These are phyloP conservation scores for Taxillus chinensis DNA, from an alignment of 164 flowering plant species.

Conservation along the genomic window DNA sequence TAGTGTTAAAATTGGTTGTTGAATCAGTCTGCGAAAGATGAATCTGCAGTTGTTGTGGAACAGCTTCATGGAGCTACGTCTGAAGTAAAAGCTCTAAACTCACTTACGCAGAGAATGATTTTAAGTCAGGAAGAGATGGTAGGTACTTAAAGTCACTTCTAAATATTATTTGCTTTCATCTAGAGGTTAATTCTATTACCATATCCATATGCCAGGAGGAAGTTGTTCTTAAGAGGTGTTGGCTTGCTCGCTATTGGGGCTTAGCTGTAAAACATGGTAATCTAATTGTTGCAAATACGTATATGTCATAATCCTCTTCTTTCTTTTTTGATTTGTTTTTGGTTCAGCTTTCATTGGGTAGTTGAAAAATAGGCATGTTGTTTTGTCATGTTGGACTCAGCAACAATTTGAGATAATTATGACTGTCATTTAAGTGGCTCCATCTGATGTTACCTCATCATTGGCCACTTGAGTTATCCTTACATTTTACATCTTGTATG, in stretches of 20 bases:
- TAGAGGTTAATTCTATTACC: background rate
- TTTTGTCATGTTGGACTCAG: no score
- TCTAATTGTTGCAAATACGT: background rate
- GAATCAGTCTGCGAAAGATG: background rate
- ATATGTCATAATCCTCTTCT: background rate
- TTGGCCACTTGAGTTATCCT: no score
- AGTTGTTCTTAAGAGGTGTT: slow-evolving; percentile 7
- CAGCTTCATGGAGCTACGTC: slow-evolving; percentile 1
- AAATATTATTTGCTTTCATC: no score
- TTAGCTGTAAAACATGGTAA: slow-evolving; percentile 1
- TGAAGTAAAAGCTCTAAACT: slow-evolving; percentile 2
- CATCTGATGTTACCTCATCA: no score
- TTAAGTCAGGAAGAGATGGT: slow-evolving; percentile 5
- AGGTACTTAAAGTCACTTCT: background rate
- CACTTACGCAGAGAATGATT: slow-evolving; percentile 4
- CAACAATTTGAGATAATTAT: no score
- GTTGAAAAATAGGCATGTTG: background rate
- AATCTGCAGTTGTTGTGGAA: background rate
- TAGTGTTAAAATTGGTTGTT: background rate
- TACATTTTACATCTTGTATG: no score
- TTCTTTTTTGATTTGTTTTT: background rate
- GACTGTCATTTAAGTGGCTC: no score
- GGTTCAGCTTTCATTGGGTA: background rate
- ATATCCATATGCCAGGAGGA: background rate
- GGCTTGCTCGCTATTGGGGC: slow-evolving; percentile 6